Evolutionary conservation across 768 basidiomycete species (phyloP).

Genomic region (Leccinum rimulosum): DNA sequence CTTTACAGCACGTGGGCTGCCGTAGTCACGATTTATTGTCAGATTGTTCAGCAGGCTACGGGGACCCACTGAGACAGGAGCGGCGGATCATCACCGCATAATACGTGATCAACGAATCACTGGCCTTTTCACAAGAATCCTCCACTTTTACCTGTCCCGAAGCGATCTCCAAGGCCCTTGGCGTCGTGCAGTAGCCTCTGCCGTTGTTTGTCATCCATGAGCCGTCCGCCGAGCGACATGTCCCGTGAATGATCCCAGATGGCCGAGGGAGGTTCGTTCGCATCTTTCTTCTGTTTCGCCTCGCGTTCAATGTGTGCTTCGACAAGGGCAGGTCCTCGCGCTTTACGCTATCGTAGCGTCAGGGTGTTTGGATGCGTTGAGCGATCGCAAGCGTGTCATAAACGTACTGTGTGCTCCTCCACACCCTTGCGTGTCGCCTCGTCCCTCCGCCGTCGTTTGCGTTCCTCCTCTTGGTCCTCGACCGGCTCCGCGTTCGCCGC

Average conservation of each 20-base stretch:
- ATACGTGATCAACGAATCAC: slow-evolving; percentile 2
- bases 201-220: slow-evolving; percentile 88
- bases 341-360: slow-evolving; percentile 36
- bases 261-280: slow-evolving; percentile 52
- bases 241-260: slow-evolving; percentile 95
- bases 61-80: slow-evolving; percentile 8
- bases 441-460: slow-evolving; percentile 62
- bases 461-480: slow-evolving; percentile 34
- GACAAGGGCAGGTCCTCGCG: slow-evolving; percentile 54
- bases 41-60: background rate
- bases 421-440: slow-evolving; percentile 70
- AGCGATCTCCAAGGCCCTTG: slow-evolving; percentile 76
- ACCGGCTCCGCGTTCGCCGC: slow-evolving; percentile 52
- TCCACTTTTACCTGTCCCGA: slow-evolving; percentile 70
- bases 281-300: slow-evolving; percentile 37
- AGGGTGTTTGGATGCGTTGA: background rate
- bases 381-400: background rate
- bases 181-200: slow-evolving; percentile 78
- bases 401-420: slow-evolving; percentile 73
- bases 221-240: slow-evolving; percentile 81
- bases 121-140: slow-evolving; percentile 47
- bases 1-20: background rate
- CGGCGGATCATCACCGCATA: background rate
- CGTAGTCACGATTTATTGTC: background rate
- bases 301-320: slow-evolving; percentile 46